These are phyloP conservation scores for Taphrina sp. DNA, from an alignment of 1,139 yeast genomes.

Conservation along the genomic window DNA sequence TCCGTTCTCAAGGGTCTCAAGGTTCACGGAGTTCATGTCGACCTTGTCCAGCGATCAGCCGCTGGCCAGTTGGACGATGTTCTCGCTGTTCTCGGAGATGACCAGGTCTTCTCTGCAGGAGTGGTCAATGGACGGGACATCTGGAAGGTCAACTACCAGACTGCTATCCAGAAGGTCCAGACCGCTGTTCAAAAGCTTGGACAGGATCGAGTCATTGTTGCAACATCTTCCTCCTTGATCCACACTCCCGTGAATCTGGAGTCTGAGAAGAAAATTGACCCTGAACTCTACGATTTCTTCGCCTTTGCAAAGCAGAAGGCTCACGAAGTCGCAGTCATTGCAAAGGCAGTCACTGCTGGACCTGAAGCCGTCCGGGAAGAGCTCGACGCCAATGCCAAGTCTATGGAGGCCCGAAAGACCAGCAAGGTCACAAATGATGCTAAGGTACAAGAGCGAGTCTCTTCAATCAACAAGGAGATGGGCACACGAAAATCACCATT, in stretches of 20 bases:
- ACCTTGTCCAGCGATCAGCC: constrained; percentile 72
- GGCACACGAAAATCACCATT: constrained; percentile 78
- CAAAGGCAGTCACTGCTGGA: constrained; percentile 70
- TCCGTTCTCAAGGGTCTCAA: constrained; percentile 83
- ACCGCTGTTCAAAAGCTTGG: constrained; percentile 84
- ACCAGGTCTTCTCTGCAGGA: constrained; percentile 91
- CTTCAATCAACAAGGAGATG: constrained; percentile 72
- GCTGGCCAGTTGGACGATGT: constrained; percentile 94
- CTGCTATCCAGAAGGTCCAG: constrained; percentile 76
- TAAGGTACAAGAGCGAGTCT: constrained; percentile 83
- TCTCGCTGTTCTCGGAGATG: constrained; percentile 58
- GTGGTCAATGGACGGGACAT: constrained; percentile 98
- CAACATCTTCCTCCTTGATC: constrained; percentile 93
- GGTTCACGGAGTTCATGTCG: constrained; percentile 94
- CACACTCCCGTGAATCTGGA: constrained; percentile 97
- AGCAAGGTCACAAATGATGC: constrained; percentile 89
- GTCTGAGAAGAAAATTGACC: constrained; percentile 85
- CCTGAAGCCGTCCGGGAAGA: constrained; percentile 64
- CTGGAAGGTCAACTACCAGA: constrained; percentile 94
- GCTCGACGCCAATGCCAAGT: constrained; percentile 80
- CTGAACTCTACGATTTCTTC: constrained; percentile 95
- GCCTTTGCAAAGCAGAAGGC: constrained; percentile 97
- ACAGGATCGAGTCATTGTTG: constrained; percentile 80
- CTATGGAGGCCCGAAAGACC: constrained; percentile 79
- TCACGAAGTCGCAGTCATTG: constrained; percentile 81